phyloP scores from a whole-genome alignment of 805 yeast species.

The Priceomyces fermenticarens region DNA sequence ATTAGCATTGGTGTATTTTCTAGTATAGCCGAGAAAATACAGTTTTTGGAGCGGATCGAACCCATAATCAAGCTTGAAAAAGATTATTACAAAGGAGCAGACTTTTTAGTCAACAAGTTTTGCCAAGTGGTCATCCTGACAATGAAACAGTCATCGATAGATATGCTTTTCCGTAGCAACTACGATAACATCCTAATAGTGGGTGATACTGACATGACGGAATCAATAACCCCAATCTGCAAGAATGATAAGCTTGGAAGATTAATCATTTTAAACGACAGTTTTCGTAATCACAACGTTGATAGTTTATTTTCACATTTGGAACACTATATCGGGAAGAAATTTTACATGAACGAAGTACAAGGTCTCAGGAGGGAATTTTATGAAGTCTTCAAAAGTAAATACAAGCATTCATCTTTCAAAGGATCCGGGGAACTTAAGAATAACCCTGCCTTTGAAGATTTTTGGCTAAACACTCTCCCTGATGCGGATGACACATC shows the following conservation, averaged over 20 bases:
- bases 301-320: constrained; percentile 1
- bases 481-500: constrained; percentile 1
- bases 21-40: constrained; percentile 4
- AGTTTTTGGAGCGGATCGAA: constrained; percentile 3
- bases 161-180: not conserved
- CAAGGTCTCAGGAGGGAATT: constrained; percentile 4
- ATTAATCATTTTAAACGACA: constrained; percentile 4
- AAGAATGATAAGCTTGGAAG: constrained; percentile 3
- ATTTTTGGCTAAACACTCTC: constrained; percentile 11
- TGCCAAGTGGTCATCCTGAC: constrained; percentile 5
- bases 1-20: constrained; percentile 2
- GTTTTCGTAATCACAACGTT: not conserved
- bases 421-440: not conserved
- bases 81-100: not conserved
- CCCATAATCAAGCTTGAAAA: constrained; percentile 8
- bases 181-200: constrained; percentile 4
- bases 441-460: constrained; percentile 34
- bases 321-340: not conserved
- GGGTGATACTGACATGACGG: not conserved
- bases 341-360: not conserved
- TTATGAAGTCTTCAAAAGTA: constrained; percentile 1
- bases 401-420: not conserved
- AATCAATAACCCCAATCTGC: constrained; percentile 3
- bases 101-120: constrained; percentile 3
- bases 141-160: not conserved